These are phyloP conservation scores for Chimonanthus praecox DNA, from an alignment of 164 flowering plant species.

Conservation along the genomic window DNA sequence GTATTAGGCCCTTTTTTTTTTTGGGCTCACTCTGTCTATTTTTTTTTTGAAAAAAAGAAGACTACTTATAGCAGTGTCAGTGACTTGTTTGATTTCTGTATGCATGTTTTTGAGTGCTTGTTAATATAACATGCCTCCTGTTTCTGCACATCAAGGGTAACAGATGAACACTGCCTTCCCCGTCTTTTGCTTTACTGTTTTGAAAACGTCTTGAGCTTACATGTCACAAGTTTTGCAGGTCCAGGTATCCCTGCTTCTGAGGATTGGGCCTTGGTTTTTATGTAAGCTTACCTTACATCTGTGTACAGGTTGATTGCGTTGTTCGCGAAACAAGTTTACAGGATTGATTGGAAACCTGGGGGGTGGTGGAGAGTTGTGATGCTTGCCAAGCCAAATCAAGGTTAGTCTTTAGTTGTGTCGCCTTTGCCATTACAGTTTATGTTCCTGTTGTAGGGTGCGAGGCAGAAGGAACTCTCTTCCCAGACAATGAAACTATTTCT, in stretches of 20 bases:
- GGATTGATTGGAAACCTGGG: neutral
- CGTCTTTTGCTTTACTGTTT: neutral
- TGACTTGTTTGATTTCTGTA: no score
- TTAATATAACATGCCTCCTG: neutral
- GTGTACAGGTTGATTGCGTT: slow-evolving; percentile 24
- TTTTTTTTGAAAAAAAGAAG: no score
- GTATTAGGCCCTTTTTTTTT: no score
- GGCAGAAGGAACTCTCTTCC: neutral
- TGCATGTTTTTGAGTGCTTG: neutral
- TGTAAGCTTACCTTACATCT: slow-evolving; percentile 41
- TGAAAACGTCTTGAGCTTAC: slow-evolving; percentile 25
- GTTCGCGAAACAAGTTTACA: neutral
- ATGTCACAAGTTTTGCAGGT: slow-evolving; percentile 58
- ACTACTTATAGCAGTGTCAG: no score
- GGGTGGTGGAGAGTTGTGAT: neutral
- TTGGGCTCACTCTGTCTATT: no score
- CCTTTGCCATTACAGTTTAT: neutral
- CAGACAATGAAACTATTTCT: neutral
- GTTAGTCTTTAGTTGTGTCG: neutral
- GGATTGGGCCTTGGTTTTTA: slow-evolving; percentile 23
- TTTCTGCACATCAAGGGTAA: neutral
- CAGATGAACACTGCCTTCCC: no score
- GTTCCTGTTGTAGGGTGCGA: neutral
- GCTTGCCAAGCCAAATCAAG: neutral
- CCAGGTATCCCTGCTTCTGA: slow-evolving; percentile 57